Conservation (phyloP, 129 eudicot genomes). For the Scalesia atractyloides region DNA sequence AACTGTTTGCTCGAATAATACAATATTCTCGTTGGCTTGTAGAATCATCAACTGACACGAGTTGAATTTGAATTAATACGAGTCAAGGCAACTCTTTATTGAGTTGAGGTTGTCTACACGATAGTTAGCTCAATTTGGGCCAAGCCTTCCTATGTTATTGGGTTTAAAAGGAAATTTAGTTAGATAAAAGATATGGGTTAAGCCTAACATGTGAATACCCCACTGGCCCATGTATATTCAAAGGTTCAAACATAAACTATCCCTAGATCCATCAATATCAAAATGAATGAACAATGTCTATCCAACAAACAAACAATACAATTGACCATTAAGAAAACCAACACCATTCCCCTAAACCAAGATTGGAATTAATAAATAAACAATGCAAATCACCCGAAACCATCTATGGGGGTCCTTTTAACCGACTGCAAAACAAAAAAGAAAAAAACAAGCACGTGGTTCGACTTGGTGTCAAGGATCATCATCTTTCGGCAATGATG, state of each 20-base stretch:
- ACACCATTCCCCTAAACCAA: conserved; percentile 25
- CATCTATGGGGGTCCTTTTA: neutral
- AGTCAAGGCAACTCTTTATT: too few relatives aligned
- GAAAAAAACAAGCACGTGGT: neutral
- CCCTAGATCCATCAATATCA: conserved; percentile 18
- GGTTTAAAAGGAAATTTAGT: neutral
- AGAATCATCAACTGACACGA: too few relatives aligned
- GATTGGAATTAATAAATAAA: conserved; percentile 15
- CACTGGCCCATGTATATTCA: neutral
- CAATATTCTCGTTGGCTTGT: too few relatives aligned
- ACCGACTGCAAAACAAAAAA: neutral
- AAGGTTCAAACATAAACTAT: conserved; percentile 6
- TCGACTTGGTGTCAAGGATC: conserved; percentile 13
- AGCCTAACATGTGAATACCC: neutral
- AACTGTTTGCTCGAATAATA: too few relatives aligned
- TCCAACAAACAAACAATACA: conserved; percentile 21
- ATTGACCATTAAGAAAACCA: conserved; percentile 20
- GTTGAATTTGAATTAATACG: too few relatives aligned
- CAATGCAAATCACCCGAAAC: neutral
- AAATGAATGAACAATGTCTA: conserved; percentile 31
- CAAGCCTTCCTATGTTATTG: neutral
- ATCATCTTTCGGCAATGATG: conserved; percentile 34
- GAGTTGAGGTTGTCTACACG: neutral
- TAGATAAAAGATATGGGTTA: neutral
- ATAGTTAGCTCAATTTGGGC: neutral